Base-by-base conservation (phyloP, 352 stramenopile species). In the Phytopythium helicoides region DNA sequence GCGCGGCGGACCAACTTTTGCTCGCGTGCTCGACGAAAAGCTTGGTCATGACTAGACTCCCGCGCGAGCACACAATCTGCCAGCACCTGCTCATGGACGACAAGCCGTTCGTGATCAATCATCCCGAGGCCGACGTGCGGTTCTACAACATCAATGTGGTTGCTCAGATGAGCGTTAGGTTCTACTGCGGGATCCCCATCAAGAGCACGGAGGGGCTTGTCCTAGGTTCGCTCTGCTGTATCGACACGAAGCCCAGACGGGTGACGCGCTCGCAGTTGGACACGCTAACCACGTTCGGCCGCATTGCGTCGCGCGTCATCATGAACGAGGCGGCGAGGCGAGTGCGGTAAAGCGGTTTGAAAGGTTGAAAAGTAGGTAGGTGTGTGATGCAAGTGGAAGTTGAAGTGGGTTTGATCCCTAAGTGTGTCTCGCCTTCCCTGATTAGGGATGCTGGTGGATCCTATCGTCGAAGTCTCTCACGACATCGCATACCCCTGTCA, bases 11-110 rank as follows among this genome's bases (percentile, higher is more conserved):
- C 42, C 65, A 78, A 9, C 67, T 77, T 45, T 53, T 86, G 15
- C 38, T 79, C 38, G 78, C 73, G 25, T 76, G 62, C 37, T 85
- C 66, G 28, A 64, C 77, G 8, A 37, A 52, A 12, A 49, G 61
- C 6, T 31, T 87, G 3, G 44, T 65, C 16, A 58, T 69, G 28
- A 60, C 53, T 12, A 41, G 55, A 3, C 37, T 78, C 39, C 62
- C 68, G 45, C 74, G 78, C 19, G 67, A 84, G 47, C 65, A 87
- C 37, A 72, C 73, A 2, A 80, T 89, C 45, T 89, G 78, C 50
- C 64, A 78, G 41, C 78, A 89, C 44, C 61, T 76, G 31, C 62
- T 89, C 44, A 87, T 89, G 75, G 73, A 68, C 15, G 26, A 73
- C 31, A 71, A 81, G 8, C 78, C 78, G 2, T 73, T 81, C 14